Percentiles rank a stretch among this genome's conserved stretches.
phyloP scores from a whole-genome alignment of 2,329 filamentous ascomycete genomes.

The Aspergillus sp. region DNA sequence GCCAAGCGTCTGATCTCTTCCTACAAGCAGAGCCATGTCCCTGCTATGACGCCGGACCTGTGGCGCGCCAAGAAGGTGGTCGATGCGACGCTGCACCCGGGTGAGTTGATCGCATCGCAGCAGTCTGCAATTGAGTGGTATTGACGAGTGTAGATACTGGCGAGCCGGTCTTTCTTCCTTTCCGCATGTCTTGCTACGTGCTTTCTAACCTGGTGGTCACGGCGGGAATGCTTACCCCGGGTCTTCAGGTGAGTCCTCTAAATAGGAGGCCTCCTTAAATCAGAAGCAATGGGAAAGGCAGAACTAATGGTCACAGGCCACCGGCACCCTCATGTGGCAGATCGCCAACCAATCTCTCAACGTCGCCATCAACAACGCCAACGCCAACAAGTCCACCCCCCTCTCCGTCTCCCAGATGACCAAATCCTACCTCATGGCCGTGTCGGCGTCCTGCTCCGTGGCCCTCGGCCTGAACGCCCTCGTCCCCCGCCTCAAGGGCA shows the following conservation, averaged over 20 bases:
- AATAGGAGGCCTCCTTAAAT: too few species aligned
- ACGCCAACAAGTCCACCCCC: conserved; percentile 95
- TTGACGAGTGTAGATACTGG: conserved; percentile 69
- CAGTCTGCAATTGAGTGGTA: not conserved
- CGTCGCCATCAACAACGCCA: conserved; percentile 95
- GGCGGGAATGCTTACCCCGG: conserved; percentile 93
- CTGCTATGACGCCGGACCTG: conserved; percentile 81
- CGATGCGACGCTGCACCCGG: conserved; percentile 92
- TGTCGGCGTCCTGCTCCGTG: conserved; percentile 89
- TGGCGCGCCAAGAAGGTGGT: conserved; percentile 97
- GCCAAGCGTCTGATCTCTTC: conserved; percentile 78
- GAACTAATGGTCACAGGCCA: conserved; percentile 52
- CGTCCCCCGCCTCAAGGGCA: conserved; percentile 76
- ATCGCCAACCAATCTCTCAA: conserved; percentile 96
- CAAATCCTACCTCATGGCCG: conserved; percentile 88
- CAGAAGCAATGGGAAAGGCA: not conserved
- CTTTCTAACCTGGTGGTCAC: conserved; percentile 93
- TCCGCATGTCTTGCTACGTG: conserved; percentile 96
- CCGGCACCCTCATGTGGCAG: conserved; percentile 90
- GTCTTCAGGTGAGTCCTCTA: conserved; percentile 60
- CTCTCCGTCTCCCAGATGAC: conserved; percentile 76
- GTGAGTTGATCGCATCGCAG: conserved; percentile 51
- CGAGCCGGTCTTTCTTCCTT: conserved; percentile 85
- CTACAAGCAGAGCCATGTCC: conserved; percentile 81
- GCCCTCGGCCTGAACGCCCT: conserved; percentile 87